phyloP scores from a whole-genome alignment of 345 rosid genomes.

The Psidium guajava region DNA sequence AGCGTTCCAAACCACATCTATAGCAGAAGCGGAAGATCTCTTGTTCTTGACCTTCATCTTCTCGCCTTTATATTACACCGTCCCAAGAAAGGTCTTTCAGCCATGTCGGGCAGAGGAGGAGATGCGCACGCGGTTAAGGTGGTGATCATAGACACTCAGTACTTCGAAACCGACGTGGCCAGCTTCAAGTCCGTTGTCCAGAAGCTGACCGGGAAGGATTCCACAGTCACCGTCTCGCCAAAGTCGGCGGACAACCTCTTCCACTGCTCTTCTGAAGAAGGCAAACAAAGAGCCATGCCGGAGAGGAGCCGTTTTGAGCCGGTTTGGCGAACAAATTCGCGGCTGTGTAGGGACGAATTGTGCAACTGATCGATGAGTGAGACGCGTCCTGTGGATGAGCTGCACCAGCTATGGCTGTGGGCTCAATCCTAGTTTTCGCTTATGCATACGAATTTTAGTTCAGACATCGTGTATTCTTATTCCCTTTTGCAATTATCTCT shows the following conservation, averaged over 20 bases:
- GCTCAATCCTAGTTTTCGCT: not conserved
- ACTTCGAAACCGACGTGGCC: not conserved
- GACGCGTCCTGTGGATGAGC: not conserved
- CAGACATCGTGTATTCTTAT: not conserved
- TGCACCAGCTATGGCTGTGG: not conserved
- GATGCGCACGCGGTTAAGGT: not conserved
- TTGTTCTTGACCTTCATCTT: not conserved
- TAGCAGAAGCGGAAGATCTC: not conserved
- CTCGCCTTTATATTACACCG: not conserved
- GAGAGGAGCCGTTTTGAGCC: not conserved
- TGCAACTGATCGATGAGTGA: not conserved
- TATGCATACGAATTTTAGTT: not conserved
- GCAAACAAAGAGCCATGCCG: not conserved
- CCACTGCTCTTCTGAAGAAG: not conserved
- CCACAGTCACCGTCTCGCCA: not conserved
- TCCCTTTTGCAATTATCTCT: not conserved
- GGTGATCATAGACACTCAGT: not conserved
- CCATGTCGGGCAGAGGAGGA: not conserved
- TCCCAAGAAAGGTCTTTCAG: not conserved
- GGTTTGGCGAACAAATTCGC: not conserved
- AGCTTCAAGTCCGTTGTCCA: constrained; percentile 5
- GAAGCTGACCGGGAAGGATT: constrained; percentile 3
- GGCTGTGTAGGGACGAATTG: not conserved
- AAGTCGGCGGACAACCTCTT: not conserved
- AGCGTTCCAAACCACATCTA: not conserved